Evolutionary conservation across 495 filamentous ascomycete genomes (phyloP), one percentile per base, ranked within the genome.

Genomic region (Podospora sp.): DNA sequence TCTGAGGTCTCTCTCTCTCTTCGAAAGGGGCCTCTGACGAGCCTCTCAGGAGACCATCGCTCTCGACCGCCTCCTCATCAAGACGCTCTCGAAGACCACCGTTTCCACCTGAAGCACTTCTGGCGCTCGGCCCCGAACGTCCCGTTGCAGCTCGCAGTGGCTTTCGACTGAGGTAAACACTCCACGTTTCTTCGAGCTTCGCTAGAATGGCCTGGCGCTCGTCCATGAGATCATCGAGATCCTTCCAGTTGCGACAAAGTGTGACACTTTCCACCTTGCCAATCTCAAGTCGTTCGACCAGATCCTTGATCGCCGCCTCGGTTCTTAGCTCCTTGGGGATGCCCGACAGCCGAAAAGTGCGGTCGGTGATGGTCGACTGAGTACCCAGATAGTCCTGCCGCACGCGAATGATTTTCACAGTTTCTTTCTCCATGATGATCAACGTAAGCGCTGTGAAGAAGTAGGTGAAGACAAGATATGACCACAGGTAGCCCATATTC

Each of bases 211-310:
- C 73, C 69, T 84, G 82, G 67, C 96, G 83, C 57, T 92, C 75
- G 18, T 88, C 85, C 72, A 98, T 84, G 70, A 95, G 77, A 40
- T 80, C 75, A 71, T 99, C 96, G 46, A 99, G 74, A 68, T 90
- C 87, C 62, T 85, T 86, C 96, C 96, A 99, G 65, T 97, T 84
- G 24, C 91, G 86, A 73, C 94, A 98, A 1, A 99, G 74, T 0
- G 89, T 93, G 14, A 99, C 91, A 62, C 84, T 91, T 57, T 97
- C 92, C 5, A 98, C 96, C 71, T 92, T 92, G n/a, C 96, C 96
- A 71, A 99, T 92, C 59, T 90, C 87, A 22, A 99, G 78, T 36
- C 88, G 89, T 72, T 99, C 93, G 22, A 99, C 85, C 63, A 97
- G 90, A 25, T 93, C 85, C 69, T 92, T 93, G 65, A 99, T 92